Evolutionary conservation across 139 green algal species (phyloP), one percentile per base, ranked within the genome.

Genomic region (Deuterostichococcus epilithicus): DNA sequence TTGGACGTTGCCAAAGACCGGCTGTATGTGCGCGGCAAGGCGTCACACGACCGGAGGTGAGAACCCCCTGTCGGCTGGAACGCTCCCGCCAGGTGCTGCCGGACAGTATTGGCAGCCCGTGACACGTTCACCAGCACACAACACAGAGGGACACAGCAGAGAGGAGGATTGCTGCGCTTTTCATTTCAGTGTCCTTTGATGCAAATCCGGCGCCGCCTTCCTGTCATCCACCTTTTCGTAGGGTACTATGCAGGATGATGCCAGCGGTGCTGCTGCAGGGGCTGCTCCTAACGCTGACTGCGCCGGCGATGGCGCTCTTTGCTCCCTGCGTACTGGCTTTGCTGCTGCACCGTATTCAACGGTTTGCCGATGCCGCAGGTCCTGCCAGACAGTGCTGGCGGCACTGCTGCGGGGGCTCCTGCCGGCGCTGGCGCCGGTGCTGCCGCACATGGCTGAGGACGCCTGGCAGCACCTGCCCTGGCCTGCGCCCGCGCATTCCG

Each of bases 391-490:
- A 3, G 67, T 72, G 5, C n/a, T 72, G 68, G 68, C 68, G 94
- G 33, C 85, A 91, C 23, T 60, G 28, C 44, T 79, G 18, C 36
- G 75, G 70, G 88, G 84, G 69, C 30, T 94, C 78, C 68, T 93
- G 78, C 84, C 87, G 26, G 73, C 82, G 23, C 80, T 95, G 52
- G 90, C 93, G 18, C 96, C 96, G 18, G 39, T 99, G 20, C 76
- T 92, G 52, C 95, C 96, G 2, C 96, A 99, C 85, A 91, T 98
- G 90, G 94, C 94, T 3, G 96, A 99, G 86, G 96, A 99, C 79
- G 94, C 94, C 39, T 99, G 92, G 92, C 85, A 91, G 68, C 84
- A 78, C 70, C 78, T 96, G 76, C 91, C 92, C 37, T 92, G 77
- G 59, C 13, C 72, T 10, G n/a, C 20, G 23, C 60, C 76, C 33